These are phyloP conservation scores for Cokeromyces recurvatus DNA, from an alignment of 371 early-diverging fungal genomes.

Conservation along the genomic window DNA sequence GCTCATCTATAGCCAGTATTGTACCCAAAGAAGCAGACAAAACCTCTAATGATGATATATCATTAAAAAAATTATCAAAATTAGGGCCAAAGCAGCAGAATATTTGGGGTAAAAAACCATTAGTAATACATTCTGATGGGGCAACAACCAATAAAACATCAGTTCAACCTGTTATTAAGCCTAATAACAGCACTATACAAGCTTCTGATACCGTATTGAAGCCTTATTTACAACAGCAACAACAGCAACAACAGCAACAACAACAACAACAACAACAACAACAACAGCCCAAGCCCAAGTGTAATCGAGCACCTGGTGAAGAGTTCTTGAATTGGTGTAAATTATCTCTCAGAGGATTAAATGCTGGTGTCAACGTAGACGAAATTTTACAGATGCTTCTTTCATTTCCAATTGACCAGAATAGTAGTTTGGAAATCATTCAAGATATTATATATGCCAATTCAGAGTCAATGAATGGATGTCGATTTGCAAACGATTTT, in stretches of 20 bases:
- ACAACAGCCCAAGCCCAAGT: constrained; percentile 13
- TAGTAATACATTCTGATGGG: constrained; percentile 10
- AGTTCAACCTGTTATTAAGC: constrained; percentile 18
- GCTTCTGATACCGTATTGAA: constrained; percentile 22
- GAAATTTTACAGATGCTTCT: constrained; percentile 77
- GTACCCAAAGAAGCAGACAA: too few relatives aligned
- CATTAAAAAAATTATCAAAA: too few relatives aligned
- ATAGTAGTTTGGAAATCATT: constrained; percentile 71
- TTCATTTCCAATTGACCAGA: constrained; percentile 73
- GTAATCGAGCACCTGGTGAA: constrained; percentile 50
- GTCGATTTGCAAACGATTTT: constrained; percentile 78
- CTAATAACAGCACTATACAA: constrained; percentile 40
- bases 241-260: constrained; percentile 16
- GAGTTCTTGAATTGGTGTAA: constrained; percentile 78
- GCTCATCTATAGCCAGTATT: too few relatives aligned
- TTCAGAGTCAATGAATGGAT: constrained; percentile 69
- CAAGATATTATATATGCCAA: constrained; percentile 77
- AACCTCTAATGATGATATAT: too few relatives aligned
- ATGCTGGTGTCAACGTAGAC: constrained; percentile 62
- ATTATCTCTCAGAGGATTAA: constrained; percentile 60
- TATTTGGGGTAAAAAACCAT: too few relatives aligned
- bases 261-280: constrained; percentile 14
- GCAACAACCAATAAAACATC: constrained; percentile 4
- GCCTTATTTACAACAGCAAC: too few relatives aligned
- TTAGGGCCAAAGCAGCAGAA: too few relatives aligned